phyloP scores from a whole-genome alignment of 306 rosid genomes.

The Vachellia collinsii region DNA sequence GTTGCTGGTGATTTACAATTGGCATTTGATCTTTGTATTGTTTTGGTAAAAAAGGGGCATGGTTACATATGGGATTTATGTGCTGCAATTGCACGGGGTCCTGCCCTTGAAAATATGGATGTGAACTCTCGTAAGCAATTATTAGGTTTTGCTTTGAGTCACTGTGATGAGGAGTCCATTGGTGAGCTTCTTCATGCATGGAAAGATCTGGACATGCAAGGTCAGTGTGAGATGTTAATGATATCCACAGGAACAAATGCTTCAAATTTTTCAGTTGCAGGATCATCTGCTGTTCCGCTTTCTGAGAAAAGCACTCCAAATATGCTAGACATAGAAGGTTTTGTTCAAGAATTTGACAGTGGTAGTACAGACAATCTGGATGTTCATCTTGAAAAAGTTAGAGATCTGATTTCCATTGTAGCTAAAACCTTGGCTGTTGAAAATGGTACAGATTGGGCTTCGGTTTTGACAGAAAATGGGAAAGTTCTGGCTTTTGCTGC shows the following conservation, averaged over 20 bases:
- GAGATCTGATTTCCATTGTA: constrained; percentile 56
- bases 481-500: constrained; percentile 81
- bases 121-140: constrained; percentile 84
- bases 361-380: constrained; percentile 57
- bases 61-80: constrained; percentile 95
- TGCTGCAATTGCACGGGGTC: constrained; percentile 99
- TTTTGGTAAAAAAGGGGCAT: constrained; percentile 85
- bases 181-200: constrained; percentile 90
- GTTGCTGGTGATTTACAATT: constrained; percentile 98
- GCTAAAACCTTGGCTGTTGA: constrained; percentile 73
- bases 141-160: constrained; percentile 90
- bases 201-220: constrained; percentile 98
- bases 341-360: constrained; percentile 48
- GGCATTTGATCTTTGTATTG: constrained; percentile 97
- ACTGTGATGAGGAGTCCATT: constrained; percentile 93
- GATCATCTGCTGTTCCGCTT: constrained; percentile 58
- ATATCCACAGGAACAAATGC: constrained; percentile 56
- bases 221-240: constrained; percentile 77
- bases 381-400: constrained; percentile 55
- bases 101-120: constrained; percentile 96
- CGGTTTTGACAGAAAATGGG: constrained; percentile 77
- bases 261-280: constrained; percentile 58
- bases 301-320: constrained; percentile 50
- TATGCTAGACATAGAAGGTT: constrained; percentile 49
- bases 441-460: constrained; percentile 69